A percentile compares a stretch with the other conserved stretches of the same genome.
Conservation (phyloP, 306 rosid genomes). For the Corylus heterophylla region DNA sequence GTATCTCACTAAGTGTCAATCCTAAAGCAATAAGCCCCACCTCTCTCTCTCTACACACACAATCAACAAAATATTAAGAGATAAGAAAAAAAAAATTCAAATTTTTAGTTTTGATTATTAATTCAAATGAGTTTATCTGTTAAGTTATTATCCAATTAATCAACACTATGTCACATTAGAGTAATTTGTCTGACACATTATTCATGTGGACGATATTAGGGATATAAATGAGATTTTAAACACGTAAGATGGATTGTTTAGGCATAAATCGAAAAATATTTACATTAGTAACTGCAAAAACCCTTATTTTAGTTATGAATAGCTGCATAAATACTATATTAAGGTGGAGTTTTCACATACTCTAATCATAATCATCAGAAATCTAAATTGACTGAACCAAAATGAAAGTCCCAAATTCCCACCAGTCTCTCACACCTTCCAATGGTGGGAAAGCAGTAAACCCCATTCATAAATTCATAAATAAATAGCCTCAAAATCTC, state of each 20-base stretch:
- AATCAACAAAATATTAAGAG: neutral
- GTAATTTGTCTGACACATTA: too few species aligned
- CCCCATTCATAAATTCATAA: conserved; percentile 22
- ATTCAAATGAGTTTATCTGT: too few species aligned
- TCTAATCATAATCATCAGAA: neutral
- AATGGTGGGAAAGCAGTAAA: conserved; percentile 18
- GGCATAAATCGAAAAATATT: too few species aligned
- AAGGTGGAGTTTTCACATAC: neutral
- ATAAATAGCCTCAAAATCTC: conserved; percentile 27
- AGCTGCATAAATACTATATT: neutral
- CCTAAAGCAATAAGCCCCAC: neutral
- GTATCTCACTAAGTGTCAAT: neutral
- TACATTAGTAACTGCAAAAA: neutral
- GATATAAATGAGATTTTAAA: too few species aligned
- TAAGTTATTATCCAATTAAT: too few species aligned
- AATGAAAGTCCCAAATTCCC: conserved; percentile 6
- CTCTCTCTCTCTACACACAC: neutral
- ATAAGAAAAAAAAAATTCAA: neutral
- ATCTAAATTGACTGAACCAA: conserved; percentile 22
- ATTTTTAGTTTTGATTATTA: neutral
- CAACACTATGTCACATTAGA: too few species aligned
- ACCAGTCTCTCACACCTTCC: conserved; percentile 29
- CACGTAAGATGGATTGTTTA: neutral
- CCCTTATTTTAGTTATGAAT: neutral
- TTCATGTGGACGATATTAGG: too few species aligned